These are phyloP conservation scores for Rutstroemia sp. DNA, from an alignment of 2,329 filamentous ascomycete species.

Conservation along the genomic window DNA sequence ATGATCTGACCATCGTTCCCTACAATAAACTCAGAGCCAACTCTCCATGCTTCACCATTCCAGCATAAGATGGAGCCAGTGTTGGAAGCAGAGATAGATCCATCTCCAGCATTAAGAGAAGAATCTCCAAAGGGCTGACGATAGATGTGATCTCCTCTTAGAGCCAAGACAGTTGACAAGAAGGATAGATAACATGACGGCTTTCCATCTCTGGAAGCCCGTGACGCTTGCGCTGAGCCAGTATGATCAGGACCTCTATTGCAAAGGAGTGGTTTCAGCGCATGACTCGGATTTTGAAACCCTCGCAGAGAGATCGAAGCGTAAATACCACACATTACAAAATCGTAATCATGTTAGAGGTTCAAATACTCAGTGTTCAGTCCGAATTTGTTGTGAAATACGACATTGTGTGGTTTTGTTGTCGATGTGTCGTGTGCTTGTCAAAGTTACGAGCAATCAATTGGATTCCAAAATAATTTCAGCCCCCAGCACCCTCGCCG, in stretches of 20 bases:
- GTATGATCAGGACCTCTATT: slow-evolving; percentile 55
- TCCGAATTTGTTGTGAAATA: not conserved
- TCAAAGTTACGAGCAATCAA: not conserved
- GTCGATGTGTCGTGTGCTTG: not conserved
- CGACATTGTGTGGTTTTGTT: not conserved
- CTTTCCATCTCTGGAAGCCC: slow-evolving; percentile 23
- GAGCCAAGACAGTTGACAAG: slow-evolving; percentile 78
- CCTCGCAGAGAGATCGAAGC: slow-evolving; percentile 37
- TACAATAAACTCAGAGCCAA: slow-evolving; percentile 47
- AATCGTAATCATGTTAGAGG: not conserved
- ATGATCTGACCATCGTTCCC: slow-evolving; percentile 75
- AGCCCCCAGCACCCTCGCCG: not conserved
- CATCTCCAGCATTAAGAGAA: not conserved
- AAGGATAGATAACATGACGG: slow-evolving; percentile 49
- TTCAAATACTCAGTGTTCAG: not conserved
- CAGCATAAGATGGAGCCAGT: slow-evolving; percentile 73
- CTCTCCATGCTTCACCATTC: slow-evolving; percentile 94
- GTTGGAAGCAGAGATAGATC: slow-evolving; percentile 8
- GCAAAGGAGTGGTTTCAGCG: slow-evolving; percentile 39
- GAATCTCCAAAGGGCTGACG: slow-evolving; percentile 63
- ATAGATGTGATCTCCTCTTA: slow-evolving; percentile 68
- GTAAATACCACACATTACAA: slow-evolving; percentile 55
- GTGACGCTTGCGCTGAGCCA: slow-evolving; percentile 34
- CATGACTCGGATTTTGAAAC: slow-evolving; percentile 27
- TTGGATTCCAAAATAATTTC: not conserved